Base-by-base conservation (phyloP, 2,329 filamentous ascomycete genomes). In the Dendryphion nanum region DNA sequence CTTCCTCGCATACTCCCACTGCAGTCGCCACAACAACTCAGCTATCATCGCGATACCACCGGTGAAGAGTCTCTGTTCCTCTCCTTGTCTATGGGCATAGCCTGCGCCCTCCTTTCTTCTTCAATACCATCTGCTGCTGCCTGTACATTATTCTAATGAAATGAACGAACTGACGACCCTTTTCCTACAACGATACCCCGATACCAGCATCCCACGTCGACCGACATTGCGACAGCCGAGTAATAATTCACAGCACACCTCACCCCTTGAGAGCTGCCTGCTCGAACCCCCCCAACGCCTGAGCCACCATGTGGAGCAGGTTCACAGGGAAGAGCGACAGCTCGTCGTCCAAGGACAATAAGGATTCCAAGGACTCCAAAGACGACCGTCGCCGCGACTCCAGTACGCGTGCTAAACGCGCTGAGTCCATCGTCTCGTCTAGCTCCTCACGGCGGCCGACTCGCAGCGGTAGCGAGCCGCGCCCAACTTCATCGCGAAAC, bases 241-340 rank as follows among this genome's bases (percentile, higher is more conserved):
- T 41, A 40, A 49, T 53, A 54, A 42, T 48, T 41, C 33, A 23
- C 24, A 29, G 17, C 23, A 36, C 49, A 33, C 34, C 46, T 41
- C 35, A 18, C 30, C 29, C 20, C 37, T 43, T n/a, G n/a, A n/a
- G 18, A 37, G 18, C 34, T 38, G 10, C 23, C 23, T 26, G 23
- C 23, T 10, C 23, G 3, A 26, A 8, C 23, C n/a, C 10, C n/a
- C n/a, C n/a, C 33, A 18, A 16, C 26, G 32, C 31, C 29, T 35
- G 15, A 20, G 28, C 48, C 10, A 55, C 14, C 51, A 68, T 68
- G 64, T 68, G 64, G 64, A 65, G 46, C 46, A 60, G 53, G 33
- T 42, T 64, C 37, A 64, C 59, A 5, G 61, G 63, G 44, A 66
- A 63, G 45, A 61, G 56, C 54, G 61, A 64, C 43, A 48, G 50